Evolutionary conservation across 2,329 filamentous ascomycete genomes (phyloP).

Genomic region (Colletotrichum orbiculare): DNA sequence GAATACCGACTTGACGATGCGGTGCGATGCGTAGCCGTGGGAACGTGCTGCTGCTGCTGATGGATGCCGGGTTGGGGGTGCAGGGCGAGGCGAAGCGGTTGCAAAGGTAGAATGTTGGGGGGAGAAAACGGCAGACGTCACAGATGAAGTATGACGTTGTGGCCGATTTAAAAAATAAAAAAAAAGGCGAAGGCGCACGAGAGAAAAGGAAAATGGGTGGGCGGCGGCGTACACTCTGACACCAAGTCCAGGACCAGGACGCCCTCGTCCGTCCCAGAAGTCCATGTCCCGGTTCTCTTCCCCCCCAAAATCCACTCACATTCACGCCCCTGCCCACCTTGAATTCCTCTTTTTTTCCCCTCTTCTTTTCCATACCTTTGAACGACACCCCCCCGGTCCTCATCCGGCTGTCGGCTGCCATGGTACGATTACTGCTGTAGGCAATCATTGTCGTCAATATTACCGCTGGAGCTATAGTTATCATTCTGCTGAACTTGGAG

Average conservation of each 20-base stretch:
- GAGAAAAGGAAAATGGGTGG: conserved; percentile 46
- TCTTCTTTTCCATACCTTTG: conserved; percentile 12
- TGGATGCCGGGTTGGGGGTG: conserved; percentile 15
- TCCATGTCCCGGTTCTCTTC: conserved; percentile 9
- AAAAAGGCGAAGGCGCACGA: conserved; percentile 38
- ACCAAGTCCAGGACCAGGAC: conserved; percentile 35
- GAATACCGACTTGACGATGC: background rate
- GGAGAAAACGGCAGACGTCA: conserved; percentile 53
- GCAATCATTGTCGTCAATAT: too few relatives aligned
- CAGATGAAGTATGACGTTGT: conserved; percentile 57
- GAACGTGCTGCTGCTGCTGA: conserved; percentile 13
- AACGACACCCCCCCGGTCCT: too few relatives aligned
- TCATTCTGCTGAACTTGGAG: too few relatives aligned
- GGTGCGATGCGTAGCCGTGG: conserved; percentile 27
- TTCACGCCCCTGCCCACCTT: background rate
- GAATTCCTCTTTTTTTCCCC: background rate
- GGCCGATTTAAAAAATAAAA: conserved; percentile 41
- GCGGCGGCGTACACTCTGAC: conserved; percentile 35
- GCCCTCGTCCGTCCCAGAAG: conserved; percentile 1
- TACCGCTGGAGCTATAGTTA: too few relatives aligned
- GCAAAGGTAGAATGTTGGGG: conserved; percentile 30
- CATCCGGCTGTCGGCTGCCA: too few relatives aligned
- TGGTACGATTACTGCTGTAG: too few relatives aligned
- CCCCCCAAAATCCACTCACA: background rate
- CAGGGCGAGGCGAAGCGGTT: conserved; percentile 34